Percentiles rank a stretch among this genome's conserved stretches.
These are phyloP conservation scores for Clarireedia paspali DNA, from an alignment of 2,329 filamentous ascomycete species.

Conservation along the genomic window DNA sequence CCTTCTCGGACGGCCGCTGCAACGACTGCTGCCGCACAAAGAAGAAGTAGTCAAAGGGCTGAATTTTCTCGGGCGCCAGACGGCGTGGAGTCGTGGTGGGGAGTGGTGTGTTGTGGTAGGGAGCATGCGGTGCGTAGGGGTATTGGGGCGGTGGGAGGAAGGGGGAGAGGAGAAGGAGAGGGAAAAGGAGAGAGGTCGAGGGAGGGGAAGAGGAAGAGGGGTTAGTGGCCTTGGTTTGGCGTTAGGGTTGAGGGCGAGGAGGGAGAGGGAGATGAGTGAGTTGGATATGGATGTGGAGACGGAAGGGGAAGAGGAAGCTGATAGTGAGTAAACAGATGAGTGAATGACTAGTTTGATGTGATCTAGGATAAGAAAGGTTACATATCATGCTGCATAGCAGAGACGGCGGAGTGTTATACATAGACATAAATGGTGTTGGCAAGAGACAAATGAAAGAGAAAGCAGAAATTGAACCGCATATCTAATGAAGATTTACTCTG, in stretches of 20 bases:
- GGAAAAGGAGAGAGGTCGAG: not conserved
- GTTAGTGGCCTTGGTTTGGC: not conserved
- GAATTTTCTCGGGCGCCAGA: conserved; percentile 21
- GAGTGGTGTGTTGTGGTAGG: conserved; percentile 28
- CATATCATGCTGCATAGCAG: too few species aligned
- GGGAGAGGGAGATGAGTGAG: too few species aligned
- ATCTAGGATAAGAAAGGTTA: not conserved
- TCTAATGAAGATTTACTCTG: too few species aligned
- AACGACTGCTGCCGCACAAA: conserved; percentile 18
- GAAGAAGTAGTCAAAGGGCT: conserved; percentile 18
- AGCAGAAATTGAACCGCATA: not conserved
- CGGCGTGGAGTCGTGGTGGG: conserved; percentile 27
- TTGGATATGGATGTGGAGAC: too few species aligned
- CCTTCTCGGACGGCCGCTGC: conserved; percentile 12
- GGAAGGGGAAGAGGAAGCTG: too few species aligned
- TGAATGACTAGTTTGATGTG: not conserved
- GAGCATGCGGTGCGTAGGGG: conserved; percentile 19
- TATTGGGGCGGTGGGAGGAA: conserved; percentile 18
- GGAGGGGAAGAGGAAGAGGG: not conserved
- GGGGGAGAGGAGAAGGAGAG: not conserved
- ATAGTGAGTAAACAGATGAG: not conserved
- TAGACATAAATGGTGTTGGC: not conserved
- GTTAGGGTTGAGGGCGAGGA: too few species aligned
- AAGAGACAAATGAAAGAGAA: not conserved
- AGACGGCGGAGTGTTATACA: not conserved